Base-by-base conservation (phyloP, 352 stramenopile genomes). In the Bremia lactucae region DNA sequence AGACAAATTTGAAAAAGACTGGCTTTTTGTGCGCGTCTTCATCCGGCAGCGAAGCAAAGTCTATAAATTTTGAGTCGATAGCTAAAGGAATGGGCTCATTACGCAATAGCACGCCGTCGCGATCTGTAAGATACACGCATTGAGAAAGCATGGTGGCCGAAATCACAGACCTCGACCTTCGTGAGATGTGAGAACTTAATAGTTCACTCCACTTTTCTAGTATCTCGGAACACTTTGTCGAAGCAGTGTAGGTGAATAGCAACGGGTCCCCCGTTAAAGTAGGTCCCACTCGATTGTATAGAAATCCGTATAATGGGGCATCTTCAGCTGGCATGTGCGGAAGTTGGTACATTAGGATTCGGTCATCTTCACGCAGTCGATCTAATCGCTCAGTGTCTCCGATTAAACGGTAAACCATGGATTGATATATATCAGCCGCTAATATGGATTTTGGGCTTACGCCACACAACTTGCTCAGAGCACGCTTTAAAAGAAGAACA, bases 391-490 rank as follows among this genome's bases (percentile, higher is more conserved):
- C 73, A 8, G 56, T 55, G 42, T 89, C 74, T 6, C 65, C 63
- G 20, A 89, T 70, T 16, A 85, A 59, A 4, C 77, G 74, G 18
- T 86, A 89, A 15, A 68, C 70, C 65, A 83, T 85, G 3, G 66
- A 83, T 36, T 89, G 72, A 50, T 85, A 87, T 21, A 89, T 79
- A 51, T 89, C 77, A 2, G 62, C 74, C 3, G 72, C 58, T 10
- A 89, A 28, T 13, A 87, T 36, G 7, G 37, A 48, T 14, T 57
- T 68, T 9, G 63, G 23, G 6, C 48, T 53, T 15, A 83, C 55
- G 7, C 59, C 66, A 26, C 58, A 75, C 2, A 77, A 22, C 42
- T 79, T 76, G 22, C 51, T 53, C 34, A 83, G 19, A 8, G 68
- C 73, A n/a, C 64, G 62, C 51, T 83, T 84, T 18, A 86, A 34